Base-by-base conservation (phyloP, 768 basidiomycete genomes). In the Crassisporium funariophilum region DNA sequence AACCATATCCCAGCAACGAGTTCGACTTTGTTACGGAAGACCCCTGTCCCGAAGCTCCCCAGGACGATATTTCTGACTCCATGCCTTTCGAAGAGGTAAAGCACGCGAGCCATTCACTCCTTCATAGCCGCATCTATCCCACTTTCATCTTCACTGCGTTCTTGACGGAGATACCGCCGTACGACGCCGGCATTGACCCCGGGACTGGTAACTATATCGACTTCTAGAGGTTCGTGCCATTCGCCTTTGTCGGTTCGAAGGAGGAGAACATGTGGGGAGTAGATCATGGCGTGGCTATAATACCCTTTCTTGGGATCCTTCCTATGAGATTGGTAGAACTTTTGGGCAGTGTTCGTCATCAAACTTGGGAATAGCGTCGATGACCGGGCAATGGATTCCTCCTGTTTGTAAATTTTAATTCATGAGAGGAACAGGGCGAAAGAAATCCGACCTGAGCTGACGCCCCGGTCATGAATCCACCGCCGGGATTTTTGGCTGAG, bases 41-140 rank as follows among this genome's bases (percentile, higher is more conserved):
- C 86, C 0, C 87, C 87, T 1, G 86, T 88, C 13, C 87, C 87
- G 63, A 86, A 88, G 56, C 80, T 81, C 21, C 88, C 87, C n/a
- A 89, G 63, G 1, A 88, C 82, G 35, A 89, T 46, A 52, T 80
- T 73, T 54, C 68, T 69, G 13, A 78, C 75, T 2, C 80, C 79
- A 47, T 78, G 71, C 31, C 66, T 67, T 63, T 88, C 81, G 58
- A 87, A 86, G 19, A 88, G 64, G 40, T 66, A 77, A 3, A 89
- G 62, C 17, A 88, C 66, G 11, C 87, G 74, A 1, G 67, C 82
- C 84, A 89, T 88, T 11, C 86, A 72, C 59, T 89, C 84, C 43
- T 67, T 76, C 85, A 88, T 89, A 22, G 68, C 66, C 4, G 50
- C 57, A 50, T 73, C 47, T 23, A 69, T 57, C 13, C 35, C 38